phyloP scores from a whole-genome alignment of 2,329 filamentous ascomycete species.

The Didymella glomerata region DNA sequence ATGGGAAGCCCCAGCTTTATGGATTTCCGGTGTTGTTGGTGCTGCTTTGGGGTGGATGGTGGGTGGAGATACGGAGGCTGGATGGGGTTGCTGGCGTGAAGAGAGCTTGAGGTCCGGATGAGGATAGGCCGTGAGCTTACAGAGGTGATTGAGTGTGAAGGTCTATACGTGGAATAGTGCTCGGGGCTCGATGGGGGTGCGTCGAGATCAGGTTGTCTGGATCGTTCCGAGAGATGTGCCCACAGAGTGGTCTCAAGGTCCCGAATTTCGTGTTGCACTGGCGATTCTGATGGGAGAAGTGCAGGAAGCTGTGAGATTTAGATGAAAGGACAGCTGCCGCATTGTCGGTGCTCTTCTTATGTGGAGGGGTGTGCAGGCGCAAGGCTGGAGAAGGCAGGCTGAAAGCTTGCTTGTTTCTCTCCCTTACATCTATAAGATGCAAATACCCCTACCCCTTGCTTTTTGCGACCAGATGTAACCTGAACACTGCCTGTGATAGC shows the following conservation, averaged over 20 bases:
- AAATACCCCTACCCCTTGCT: no score
- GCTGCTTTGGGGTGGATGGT: slow-evolving; percentile 41
- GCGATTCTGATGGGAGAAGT: no score
- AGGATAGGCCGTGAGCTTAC: background rate
- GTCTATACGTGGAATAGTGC: no score
- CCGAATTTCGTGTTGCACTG: no score
- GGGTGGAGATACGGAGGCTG: background rate
- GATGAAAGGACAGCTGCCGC: background rate
- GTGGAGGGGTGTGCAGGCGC: background rate
- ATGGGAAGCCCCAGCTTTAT: slow-evolving; percentile 50
- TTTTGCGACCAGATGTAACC: no score
- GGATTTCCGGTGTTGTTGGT: slow-evolving; percentile 36
- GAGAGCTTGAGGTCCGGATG: background rate
- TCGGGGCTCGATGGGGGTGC: no score
- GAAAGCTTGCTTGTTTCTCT: background rate
- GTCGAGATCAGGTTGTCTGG: no score
- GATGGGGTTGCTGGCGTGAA: background rate
- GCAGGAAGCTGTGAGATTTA: no score
- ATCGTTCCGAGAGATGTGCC: no score
- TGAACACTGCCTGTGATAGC: no score
- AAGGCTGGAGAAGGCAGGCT: background rate
- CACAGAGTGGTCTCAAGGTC: no score
- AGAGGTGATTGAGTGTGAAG: background rate
- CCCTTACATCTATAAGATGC: background rate
- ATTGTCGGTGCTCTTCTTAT: background rate